Percentiles rank a stretch among this genome's conserved stretches.
These are phyloP conservation scores for Cyamopsis tetragonoloba DNA, from an alignment of 306 rosid genomes.

Conservation along the genomic window DNA sequence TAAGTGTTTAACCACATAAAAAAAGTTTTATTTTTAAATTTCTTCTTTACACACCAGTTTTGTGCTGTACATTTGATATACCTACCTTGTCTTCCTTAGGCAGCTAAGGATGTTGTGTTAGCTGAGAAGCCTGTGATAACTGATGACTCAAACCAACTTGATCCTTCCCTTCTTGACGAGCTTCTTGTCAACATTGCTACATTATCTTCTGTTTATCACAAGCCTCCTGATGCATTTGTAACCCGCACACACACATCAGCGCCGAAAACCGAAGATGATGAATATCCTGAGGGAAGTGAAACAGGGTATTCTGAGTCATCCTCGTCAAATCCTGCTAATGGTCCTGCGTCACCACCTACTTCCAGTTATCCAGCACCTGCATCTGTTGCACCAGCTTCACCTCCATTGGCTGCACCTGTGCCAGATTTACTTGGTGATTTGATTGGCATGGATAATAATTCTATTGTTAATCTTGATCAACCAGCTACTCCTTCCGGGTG, in stretches of 20 bases:
- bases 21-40: not conserved
- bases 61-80: constrained; percentile 27
- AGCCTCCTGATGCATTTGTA: constrained; percentile 96
- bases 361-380: constrained; percentile 49
- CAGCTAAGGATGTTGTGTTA: constrained; percentile 98
- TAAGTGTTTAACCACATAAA: constrained; percentile 6
- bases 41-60: not conserved
- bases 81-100: constrained; percentile 53
- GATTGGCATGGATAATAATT: constrained; percentile 80
- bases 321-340: constrained; percentile 51
- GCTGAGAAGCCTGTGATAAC: constrained; percentile 98
- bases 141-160: constrained; percentile 93
- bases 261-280: constrained; percentile 81
- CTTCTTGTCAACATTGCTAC: constrained; percentile 98
- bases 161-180: constrained; percentile 89
- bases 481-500: constrained; percentile 79
- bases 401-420: constrained; percentile 61
- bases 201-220: constrained; percentile 95
- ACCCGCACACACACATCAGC: constrained; percentile 65
- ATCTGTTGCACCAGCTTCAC: constrained; percentile 42
- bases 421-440: constrained; percentile 96
- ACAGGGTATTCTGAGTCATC: constrained; percentile 68
- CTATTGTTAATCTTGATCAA: constrained; percentile 72
- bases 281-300: constrained; percentile 84
- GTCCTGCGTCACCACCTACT: constrained; percentile 59